Conservation (phyloP, 176 grass and related monocot genomes). For the Oryza nivara region DNA sequence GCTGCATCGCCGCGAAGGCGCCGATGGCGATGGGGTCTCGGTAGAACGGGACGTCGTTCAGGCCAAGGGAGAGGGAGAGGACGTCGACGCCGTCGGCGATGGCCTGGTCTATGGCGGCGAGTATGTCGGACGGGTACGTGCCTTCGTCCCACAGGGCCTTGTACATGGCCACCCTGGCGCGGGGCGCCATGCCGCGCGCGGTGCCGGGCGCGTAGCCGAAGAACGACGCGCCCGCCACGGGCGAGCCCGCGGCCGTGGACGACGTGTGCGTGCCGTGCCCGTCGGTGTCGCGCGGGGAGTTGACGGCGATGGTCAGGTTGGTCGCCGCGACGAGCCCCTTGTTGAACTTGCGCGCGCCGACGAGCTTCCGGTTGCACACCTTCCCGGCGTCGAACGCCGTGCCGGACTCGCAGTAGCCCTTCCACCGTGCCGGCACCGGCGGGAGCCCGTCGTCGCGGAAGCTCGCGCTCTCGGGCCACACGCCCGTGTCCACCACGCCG, state of each 20-base stretch:
- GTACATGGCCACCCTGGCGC: conserved; percentile 75
- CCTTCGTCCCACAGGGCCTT: conserved; percentile 70
- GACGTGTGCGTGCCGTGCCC: conserved; percentile 93
- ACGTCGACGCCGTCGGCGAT: conserved; percentile 84
- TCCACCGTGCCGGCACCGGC: conserved; percentile 61
- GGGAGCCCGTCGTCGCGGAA: conserved; percentile 61
- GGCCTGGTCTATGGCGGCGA: conserved; percentile 76
- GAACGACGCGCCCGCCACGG: conserved; percentile 46
- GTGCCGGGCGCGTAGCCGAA: conserved; percentile 63
- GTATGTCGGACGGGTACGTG: conserved; percentile 55
- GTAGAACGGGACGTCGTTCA: conserved; percentile 31
- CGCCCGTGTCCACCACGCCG: conserved; percentile 69
- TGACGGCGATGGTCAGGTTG: conserved; percentile 49
- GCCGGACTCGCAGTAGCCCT: conserved; percentile 65
- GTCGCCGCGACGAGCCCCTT: conserved; percentile 49
- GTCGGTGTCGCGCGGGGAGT: conserved; percentile 65
- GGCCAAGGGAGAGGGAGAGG: conserved; percentile 69
- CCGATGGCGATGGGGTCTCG: conserved; percentile 67
- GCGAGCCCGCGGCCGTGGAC: conserved; percentile 63
- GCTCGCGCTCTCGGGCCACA: conserved; percentile 92
- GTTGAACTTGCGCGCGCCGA: conserved; percentile 78
- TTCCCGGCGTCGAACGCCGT: conserved; percentile 50
- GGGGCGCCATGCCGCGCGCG: conserved; percentile 70
- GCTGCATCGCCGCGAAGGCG: conserved; percentile 69
- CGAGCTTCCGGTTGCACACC: conserved; percentile 82